Evolutionary conservation across 805 yeast species (phyloP).

Genomic region (Middelhovenomyces tepae): DNA sequence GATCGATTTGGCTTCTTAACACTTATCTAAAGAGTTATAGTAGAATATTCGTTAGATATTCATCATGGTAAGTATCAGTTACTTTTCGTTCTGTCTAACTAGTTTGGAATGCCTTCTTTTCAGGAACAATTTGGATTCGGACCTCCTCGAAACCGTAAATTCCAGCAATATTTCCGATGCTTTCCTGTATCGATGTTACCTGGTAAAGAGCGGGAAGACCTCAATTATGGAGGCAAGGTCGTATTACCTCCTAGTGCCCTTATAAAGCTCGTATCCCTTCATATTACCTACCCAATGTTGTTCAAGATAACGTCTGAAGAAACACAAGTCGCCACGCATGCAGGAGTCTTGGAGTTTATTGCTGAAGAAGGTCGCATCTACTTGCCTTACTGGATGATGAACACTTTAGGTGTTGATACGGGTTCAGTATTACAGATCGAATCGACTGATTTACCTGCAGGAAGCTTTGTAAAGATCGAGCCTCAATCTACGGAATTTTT

Average conservation of each 20-base stretch:
- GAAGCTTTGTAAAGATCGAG: conserved; percentile 83
- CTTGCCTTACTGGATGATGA: conserved; percentile 95
- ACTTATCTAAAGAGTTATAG: too few relatives aligned
- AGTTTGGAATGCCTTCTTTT: too few relatives aligned
- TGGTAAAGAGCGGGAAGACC: conserved; percentile 52
- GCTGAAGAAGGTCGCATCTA: conserved; percentile 97
- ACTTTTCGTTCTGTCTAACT: too few relatives aligned
- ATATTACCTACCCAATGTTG: conserved; percentile 93
- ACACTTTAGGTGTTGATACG: conserved; percentile 57
- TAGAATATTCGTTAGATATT: too few relatives aligned
- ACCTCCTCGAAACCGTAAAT: too few relatives aligned
- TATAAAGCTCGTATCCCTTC: conserved; percentile 75
- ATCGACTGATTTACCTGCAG: conserved; percentile 73
- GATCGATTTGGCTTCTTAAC: too few relatives aligned
- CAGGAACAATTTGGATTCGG: too few relatives aligned
- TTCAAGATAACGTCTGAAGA: conserved; percentile 71
- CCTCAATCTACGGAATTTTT: conserved; percentile 92
- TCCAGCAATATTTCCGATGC: conserved; percentile 84
- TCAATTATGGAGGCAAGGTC: conserved; percentile 93
- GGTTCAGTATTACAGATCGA: conserved; percentile 71
- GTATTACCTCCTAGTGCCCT: conserved; percentile 90
- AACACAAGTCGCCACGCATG: conserved; percentile 55
- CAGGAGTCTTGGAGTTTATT: conserved; percentile 91
- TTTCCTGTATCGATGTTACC: conserved; percentile 91
- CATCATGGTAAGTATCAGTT: too few relatives aligned